Conservation (phyloP, 2,329 filamentous ascomycete species). For the Paracamarosporium sp. region DNA sequence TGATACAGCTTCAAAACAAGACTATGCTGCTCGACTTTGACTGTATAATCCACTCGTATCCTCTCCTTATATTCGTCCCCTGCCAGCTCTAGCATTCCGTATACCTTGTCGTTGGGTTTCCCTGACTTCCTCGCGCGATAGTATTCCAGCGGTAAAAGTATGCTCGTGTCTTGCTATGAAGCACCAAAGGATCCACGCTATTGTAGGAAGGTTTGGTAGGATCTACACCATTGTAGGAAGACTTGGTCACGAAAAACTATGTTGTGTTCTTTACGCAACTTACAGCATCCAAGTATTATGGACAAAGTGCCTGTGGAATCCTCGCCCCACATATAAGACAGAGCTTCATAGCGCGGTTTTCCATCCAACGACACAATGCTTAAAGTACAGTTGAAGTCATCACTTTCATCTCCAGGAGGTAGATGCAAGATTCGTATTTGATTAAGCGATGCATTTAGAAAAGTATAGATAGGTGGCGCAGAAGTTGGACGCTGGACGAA, state of each 20-base stretch:
- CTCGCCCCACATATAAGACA: background rate
- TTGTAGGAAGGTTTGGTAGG: background rate
- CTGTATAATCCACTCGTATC: background rate
- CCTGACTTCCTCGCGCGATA: background rate
- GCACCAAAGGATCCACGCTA: background rate
- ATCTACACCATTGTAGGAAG: background rate
- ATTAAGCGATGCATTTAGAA: background rate
- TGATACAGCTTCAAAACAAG: too few relatives aligned
- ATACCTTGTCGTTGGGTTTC: background rate
- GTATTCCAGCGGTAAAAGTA: background rate
- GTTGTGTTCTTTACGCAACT: background rate
- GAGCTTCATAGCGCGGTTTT: background rate
- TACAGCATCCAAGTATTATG: background rate
- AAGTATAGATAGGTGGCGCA: background rate
- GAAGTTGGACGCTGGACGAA: too few relatives aligned
- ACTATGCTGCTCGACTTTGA: background rate
- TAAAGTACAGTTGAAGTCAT: background rate
- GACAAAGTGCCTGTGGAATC: background rate
- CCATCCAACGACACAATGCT: background rate
- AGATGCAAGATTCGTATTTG: background rate
- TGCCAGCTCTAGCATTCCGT: background rate
- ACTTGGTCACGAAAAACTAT: background rate
- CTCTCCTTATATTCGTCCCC: background rate
- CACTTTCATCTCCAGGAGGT: background rate
- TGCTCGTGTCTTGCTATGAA: background rate